Evolutionary conservation across 2,329 filamentous ascomycete genomes (phyloP).

Genomic region (Colletotrichum falcatum): DNA sequence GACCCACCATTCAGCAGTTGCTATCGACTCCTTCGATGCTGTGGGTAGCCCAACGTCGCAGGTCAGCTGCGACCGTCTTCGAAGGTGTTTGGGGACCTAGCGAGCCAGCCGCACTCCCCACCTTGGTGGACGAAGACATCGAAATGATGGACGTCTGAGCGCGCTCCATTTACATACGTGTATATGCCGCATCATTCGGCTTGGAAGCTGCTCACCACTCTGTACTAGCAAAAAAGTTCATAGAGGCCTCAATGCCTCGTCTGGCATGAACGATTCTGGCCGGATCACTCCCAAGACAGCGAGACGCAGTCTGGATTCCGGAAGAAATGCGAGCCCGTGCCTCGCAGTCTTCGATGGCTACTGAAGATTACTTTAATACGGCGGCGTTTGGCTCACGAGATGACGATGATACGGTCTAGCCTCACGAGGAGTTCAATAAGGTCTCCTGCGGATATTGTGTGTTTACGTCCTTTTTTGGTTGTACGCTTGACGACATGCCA

Average conservation of each 20-base stretch:
- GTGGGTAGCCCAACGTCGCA: conserved; percentile 83
- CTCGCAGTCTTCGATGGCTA: conserved; percentile 17
- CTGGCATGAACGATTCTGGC: conserved; percentile 45
- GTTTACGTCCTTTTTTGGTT: conserved; percentile 32
- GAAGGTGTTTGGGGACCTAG: conserved; percentile 95
- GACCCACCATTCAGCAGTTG: conserved; percentile 81
- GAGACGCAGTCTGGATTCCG: conserved; percentile 33
- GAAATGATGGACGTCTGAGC: conserved; percentile 70
- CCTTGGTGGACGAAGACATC: conserved; percentile 48
- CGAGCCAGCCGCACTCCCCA: conserved; percentile 57
- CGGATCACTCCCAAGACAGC: conserved; percentile 40
- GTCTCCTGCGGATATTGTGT: conserved; percentile 30
- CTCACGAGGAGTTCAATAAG: conserved; percentile 22
- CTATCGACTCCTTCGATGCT: conserved; percentile 78
- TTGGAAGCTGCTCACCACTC: conserved; percentile 46
- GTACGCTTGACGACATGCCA: conserved; percentile 15
- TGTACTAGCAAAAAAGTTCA: conserved; percentile 48
- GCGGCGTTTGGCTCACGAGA: conserved; percentile 36
- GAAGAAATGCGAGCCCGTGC: conserved; percentile 26
- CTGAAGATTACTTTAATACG: conserved; percentile 14
- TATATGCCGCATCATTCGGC: conserved; percentile 17
- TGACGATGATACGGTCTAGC: conserved; percentile 40
- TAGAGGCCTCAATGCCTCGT: conserved; percentile 38
- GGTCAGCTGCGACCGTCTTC: conserved; percentile 92
- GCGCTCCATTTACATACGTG: conserved; percentile 40